Evolutionary conservation across 257 asterid species (phyloP).

Genomic region (Ehretia macrophylla): DNA sequence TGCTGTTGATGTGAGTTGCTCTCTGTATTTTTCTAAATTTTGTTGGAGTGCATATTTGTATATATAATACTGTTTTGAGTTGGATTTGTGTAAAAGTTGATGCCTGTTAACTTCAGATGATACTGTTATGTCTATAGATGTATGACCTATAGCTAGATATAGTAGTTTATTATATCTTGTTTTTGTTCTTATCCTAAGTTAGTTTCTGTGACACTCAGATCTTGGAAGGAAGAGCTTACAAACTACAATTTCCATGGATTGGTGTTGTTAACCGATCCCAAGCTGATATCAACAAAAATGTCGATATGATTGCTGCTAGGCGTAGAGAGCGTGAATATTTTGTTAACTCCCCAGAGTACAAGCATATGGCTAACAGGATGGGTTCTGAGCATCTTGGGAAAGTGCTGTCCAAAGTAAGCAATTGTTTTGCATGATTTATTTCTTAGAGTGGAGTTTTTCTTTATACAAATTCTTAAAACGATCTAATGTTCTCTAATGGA

Average conservation of each 20-base stretch:
- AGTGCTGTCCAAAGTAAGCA: conserved; percentile 81
- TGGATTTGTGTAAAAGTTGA: too few relatives aligned
- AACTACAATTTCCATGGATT: conserved; percentile 95
- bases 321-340: conserved; percentile 91
- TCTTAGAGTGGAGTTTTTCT: background rate
- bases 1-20: conserved; percentile 76
- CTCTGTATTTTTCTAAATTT: conserved; percentile 7
- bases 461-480: too few relatives aligned
- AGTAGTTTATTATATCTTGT: too few relatives aligned
- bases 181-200: too few relatives aligned
- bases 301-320: conserved; percentile 97
- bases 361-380: conserved; percentile 80
- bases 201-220: conserved; percentile 36
- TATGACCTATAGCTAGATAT: too few relatives aligned
- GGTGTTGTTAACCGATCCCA: conserved; percentile 99
- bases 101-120: too few relatives aligned
- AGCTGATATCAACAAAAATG: conserved; percentile 88
- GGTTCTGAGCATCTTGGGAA: conserved; percentile 98
- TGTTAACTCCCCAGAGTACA: conserved; percentile 86
- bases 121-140: too few relatives aligned
- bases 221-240: conserved; percentile 83
- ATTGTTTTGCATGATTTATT: background rate
- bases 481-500: too few relatives aligned
- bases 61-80: too few relatives aligned
- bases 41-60: background rate